Conservation (phyloP, 2,329 filamentous ascomycete genomes). For the Macroventuria anomochaeta region DNA sequence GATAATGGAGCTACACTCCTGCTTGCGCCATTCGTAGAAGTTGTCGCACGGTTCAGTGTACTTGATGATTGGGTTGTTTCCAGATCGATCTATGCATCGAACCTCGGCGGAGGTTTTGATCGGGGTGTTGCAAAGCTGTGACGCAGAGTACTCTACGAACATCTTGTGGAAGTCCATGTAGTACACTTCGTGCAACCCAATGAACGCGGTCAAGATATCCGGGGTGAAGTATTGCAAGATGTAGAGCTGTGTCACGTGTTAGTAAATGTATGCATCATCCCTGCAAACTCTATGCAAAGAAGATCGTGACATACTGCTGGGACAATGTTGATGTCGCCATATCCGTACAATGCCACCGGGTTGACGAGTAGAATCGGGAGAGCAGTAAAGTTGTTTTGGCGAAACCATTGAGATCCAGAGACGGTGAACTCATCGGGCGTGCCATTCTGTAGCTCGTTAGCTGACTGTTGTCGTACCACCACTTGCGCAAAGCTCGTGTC, state of each 20-base stretch:
- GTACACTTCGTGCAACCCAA: slow-evolving; percentile 46
- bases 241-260: slow-evolving; percentile 45
- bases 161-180: slow-evolving; percentile 50
- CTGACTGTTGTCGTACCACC: slow-evolving; percentile 12
- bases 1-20: slow-evolving; percentile 45
- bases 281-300: slow-evolving; percentile 25
- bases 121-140: slow-evolving; percentile 38
- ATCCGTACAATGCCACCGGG: slow-evolving; percentile 47
- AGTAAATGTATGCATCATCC: slow-evolving; percentile 33
- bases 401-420: slow-evolving; percentile 45
- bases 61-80: slow-evolving; percentile 40
- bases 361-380: slow-evolving; percentile 45
- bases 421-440: slow-evolving; percentile 46
- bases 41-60: slow-evolving; percentile 41
- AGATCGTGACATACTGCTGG: slow-evolving; percentile 44
- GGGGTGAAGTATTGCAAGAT: slow-evolving; percentile 49
- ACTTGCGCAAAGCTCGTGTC: slow-evolving; percentile 11
- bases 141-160: slow-evolving; percentile 42
- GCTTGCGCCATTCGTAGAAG: slow-evolving; percentile 42
- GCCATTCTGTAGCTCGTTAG: slow-evolving; percentile 42
- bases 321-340: slow-evolving; percentile 47
- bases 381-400: slow-evolving; percentile 45
- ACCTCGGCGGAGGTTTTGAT: slow-evolving; percentile 45
- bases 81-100: slow-evolving; percentile 45
- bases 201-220: slow-evolving; percentile 47